Evolutionary conservation across 1,284 basidiomycete genomes (phyloP), one percentile per base, ranked within the genome.

Genomic region (Malassezia restricta): DNA sequence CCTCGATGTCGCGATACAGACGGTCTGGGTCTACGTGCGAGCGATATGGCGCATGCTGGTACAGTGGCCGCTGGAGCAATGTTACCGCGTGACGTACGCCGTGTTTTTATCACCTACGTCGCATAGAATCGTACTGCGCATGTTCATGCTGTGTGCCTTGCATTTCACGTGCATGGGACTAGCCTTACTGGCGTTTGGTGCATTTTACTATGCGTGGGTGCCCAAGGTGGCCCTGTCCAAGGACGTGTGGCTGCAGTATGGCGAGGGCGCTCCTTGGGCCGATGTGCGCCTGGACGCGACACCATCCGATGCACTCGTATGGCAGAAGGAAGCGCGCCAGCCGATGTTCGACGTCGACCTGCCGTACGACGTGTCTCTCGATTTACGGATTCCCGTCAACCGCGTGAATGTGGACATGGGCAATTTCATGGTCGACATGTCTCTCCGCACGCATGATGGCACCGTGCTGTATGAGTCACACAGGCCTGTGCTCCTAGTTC

Each of bases 131-230:
- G 48, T 71, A 0, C 51, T 73, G 6, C 63, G 70, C 6, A 51
- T 65, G 8, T 54, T 58, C 40, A 55, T 73, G 33, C 59, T 73
- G n/a, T 50, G 47, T 2, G 56, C 61, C 33, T 51, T 73, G 41
- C 66, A 66, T 29, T 60, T 58, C 55, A 35, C 63, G 8, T 64
- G 64, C 5, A 47, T 73, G 1, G 57, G 49, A 0, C 47, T 63
- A 12, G 68, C 70, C 6, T 44, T 73, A 11, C 17, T 64, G 17
- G 66, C 64, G 35, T 73, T 71, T 42, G 50, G 65, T 29, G 67
- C 66, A 12, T 73, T 73, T 54, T 71, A 71, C 44, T 52, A 67
- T 31, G 63, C 64, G 4, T 73, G 70, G 68, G 66, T 71, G 8
- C 70, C 70, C 5, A 56, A 65, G 17, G 60, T 65, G 4, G 60